Evolutionary conservation across 1,284 basidiomycete genomes (phyloP), one percentile per base, ranked within the genome.

Genomic region (Ganoderma resinaceum): DNA sequence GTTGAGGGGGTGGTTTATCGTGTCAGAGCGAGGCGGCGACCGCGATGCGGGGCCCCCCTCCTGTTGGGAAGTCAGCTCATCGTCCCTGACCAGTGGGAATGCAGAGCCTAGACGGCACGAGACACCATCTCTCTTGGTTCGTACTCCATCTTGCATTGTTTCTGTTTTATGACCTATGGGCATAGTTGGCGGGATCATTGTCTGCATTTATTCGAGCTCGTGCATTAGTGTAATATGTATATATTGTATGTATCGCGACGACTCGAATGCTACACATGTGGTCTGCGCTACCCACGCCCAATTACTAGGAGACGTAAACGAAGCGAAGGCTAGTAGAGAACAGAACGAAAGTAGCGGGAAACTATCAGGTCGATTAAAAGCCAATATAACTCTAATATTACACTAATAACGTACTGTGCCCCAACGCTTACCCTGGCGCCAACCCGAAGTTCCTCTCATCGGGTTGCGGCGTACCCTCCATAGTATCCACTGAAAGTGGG

Each of bases 1-100:
- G 76, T 76, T 66, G 78, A 79, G 77, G 82, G 81, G 84, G 82
- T 85, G 83, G 83, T 85, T 85, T 85, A 78, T 75, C 81, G 77
- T 81, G 82, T 80, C 64, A 85, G 77, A 85, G 58, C 33, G 66
- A 76, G 66, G 65, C 62, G 66, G 49, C 60, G 14, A 38, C 64
- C 62, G 59, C 62, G 43, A 62, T 35, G 46, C 35, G 62, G 57
- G 66, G 53, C 49, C 59, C 66, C 61, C 69, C 65, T 68, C 78
- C 76, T 78, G 76, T 74, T 78, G 79, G 77, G 74, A 78, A 75
- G 79, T 79, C 76, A 79, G 74, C 79, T 76, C 76, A 73, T 68
- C 65, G 58, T 72, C 73, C 63, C 66, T 63, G 65, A 53, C 20
- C 33, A 62, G 52, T 72, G 74, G 68, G 75, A 68, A 62, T 53